These are phyloP conservation scores for Calonectria pteridis DNA, from an alignment of 2,329 filamentous ascomycete species.

Conservation along the genomic window DNA sequence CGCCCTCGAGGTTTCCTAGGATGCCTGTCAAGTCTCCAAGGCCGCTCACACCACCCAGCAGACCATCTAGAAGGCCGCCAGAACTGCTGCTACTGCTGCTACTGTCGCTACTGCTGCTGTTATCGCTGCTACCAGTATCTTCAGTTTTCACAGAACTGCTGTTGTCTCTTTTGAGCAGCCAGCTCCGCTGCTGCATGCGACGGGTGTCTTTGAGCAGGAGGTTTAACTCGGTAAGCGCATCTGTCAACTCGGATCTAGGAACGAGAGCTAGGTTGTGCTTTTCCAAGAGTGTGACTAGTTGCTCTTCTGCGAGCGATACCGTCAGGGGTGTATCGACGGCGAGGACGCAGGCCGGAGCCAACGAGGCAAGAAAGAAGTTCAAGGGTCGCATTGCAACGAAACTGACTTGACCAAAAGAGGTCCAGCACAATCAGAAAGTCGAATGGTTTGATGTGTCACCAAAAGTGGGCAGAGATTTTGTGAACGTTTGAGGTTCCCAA, in stretches of 20 bases:
- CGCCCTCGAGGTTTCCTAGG: slow-evolving; percentile 41
- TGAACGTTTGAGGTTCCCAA: background rate
- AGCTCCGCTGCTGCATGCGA: background rate
- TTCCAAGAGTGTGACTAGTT: slow-evolving; percentile 56
- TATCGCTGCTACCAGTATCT: background rate
- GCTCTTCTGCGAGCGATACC: slow-evolving; percentile 48
- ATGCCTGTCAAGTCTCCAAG: slow-evolving; percentile 37
- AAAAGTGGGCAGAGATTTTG: background rate
- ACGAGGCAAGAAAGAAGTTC: slow-evolving; percentile 49
- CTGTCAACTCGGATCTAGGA: slow-evolving; percentile 60
- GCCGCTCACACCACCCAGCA: slow-evolving; percentile 9
- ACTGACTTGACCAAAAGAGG: background rate
- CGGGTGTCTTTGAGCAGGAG: slow-evolving; percentile 46
- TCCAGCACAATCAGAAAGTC: background rate
- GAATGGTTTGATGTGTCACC: background rate
- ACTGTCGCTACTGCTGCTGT: background rate
- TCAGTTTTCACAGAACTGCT: background rate
- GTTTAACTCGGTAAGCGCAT: slow-evolving; percentile 57
- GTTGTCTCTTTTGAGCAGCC: background rate
- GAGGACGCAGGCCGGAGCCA: slow-evolving; percentile 51
- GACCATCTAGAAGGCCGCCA: background rate
- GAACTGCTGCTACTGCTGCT: background rate
- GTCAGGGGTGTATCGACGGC: slow-evolving; percentile 41
- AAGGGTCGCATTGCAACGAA: slow-evolving; percentile 50
- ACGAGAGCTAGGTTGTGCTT: slow-evolving; percentile 60